Conservation (phyloP, 164 flowering plant genomes). For the Chimonanthus salicifolius region DNA sequence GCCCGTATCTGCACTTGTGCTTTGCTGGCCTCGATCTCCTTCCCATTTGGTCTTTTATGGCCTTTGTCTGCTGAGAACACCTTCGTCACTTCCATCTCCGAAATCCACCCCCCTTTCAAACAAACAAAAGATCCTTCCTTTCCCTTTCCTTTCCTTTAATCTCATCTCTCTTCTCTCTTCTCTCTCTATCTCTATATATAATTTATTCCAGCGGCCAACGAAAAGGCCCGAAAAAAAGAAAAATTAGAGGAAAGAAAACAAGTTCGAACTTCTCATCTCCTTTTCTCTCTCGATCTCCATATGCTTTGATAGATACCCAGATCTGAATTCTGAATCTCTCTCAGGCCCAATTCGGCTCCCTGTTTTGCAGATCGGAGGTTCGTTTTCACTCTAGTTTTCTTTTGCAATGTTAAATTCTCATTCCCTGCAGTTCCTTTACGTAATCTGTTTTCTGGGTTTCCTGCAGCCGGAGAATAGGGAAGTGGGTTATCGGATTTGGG, state of each 20-base stretch:
- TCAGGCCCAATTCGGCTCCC: conserved; percentile 14
- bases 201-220: background rate
- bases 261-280: background rate
- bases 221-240: background rate
- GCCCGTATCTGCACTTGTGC: conserved; percentile 6
- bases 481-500: background rate
- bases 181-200: background rate
- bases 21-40: conserved; percentile 19
- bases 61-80: conserved; percentile 14
- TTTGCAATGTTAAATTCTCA: background rate
- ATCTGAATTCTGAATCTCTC: conserved; percentile 11
- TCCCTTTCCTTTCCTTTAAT: background rate
- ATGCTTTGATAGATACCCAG: conserved; percentile 23
- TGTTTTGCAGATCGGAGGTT: conserved; percentile 14
- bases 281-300: background rate
- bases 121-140: background rate
- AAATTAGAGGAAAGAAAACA: background rate
- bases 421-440: background rate
- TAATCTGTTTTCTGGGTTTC: background rate
- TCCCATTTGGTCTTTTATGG: conserved; percentile 6
- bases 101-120: background rate
- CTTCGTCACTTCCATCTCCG: background rate
- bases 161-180: background rate
- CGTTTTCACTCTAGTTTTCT: background rate
- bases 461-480: background rate